Evolutionary conservation across 257 asterid species (phyloP).

Genomic region (Henckelia pumila): DNA sequence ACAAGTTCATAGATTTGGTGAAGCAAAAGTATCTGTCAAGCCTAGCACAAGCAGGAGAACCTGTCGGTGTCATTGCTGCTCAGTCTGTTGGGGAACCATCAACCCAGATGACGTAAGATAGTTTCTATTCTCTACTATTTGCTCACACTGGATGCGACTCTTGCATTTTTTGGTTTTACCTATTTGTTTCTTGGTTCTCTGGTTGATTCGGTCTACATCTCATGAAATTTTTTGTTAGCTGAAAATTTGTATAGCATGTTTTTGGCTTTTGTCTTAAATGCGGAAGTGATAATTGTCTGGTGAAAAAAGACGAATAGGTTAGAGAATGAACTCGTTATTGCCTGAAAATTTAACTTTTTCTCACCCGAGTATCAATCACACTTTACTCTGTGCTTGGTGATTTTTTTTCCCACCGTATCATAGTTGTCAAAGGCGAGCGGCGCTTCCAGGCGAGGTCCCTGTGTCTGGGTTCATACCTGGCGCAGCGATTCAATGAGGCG

Average conservation of each 20-base stretch:
- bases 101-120: constrained; percentile 96
- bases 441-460: too few species aligned
- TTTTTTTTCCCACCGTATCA: neutral
- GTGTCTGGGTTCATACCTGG: too few species aligned
- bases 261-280: neutral
- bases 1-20: constrained; percentile 54
- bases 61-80: constrained; percentile 97
- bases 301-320: neutral
- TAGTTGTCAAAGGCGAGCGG: too few species aligned
- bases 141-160: constrained; percentile 5
- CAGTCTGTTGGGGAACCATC: constrained; percentile 99
- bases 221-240: neutral
- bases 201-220: constrained; percentile 9
- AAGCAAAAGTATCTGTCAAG: constrained; percentile 82
- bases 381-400: neutral
- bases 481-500: too few species aligned
- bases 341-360: neutral
- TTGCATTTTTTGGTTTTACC: neutral
- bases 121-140: constrained; percentile 17
- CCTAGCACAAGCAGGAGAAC: constrained; percentile 88
- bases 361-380: neutral
- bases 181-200: constrained; percentile 10
- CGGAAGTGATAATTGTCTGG: neutral
- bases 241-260: constrained; percentile 9
- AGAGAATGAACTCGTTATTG: neutral